Evolutionary conservation across 352 stramenopile genomes (phyloP).

Genomic region (Phytophthora boehmeriae): DNA sequence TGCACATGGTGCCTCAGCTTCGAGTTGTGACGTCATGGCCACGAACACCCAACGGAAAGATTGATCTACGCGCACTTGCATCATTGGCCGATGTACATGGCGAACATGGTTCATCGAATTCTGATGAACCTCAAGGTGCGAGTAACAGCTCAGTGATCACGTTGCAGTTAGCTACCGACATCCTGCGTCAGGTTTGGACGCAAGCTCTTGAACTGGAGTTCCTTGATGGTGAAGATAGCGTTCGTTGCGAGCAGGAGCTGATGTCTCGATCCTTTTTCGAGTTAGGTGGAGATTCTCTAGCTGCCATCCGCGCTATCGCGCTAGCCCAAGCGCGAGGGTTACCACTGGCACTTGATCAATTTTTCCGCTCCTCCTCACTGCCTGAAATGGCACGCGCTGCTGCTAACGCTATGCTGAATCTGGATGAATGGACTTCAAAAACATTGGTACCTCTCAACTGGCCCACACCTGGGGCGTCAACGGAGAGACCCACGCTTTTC

Average conservation of each 20-base stretch:
- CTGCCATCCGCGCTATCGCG: conserved; percentile 67
- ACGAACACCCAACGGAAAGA: conserved; percentile 75
- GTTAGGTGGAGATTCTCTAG: conserved; percentile 67
- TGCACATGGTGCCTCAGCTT: conserved; percentile 75
- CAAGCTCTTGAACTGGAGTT: conserved; percentile 49
- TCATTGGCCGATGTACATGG: not conserved
- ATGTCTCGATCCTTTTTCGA: conserved; percentile 63
- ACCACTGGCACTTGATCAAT: conserved; percentile 45
- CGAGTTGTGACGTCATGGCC: conserved; percentile 51
- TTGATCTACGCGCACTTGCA: conserved; percentile 56
- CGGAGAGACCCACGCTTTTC: conserved; percentile 33
- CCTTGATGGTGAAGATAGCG: conserved; percentile 11
- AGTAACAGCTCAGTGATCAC: conserved; percentile 13
- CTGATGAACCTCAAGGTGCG: not conserved
- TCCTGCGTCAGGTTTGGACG: conserved; percentile 57
- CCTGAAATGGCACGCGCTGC: conserved; percentile 42
- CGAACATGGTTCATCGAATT: not conserved
- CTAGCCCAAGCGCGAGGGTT: conserved; percentile 56
- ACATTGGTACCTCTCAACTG: conserved; percentile 50
- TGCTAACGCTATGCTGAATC: conserved; percentile 17
- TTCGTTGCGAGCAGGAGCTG: conserved; percentile 12
- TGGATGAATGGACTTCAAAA: conserved; percentile 14
- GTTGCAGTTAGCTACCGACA: conserved; percentile 33
- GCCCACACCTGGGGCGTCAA: conserved; percentile 1
- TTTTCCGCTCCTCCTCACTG: conserved; percentile 48